Conservation (phyloP, 371 early-diverging fungal species). For the Mucor plumbeus region DNA sequence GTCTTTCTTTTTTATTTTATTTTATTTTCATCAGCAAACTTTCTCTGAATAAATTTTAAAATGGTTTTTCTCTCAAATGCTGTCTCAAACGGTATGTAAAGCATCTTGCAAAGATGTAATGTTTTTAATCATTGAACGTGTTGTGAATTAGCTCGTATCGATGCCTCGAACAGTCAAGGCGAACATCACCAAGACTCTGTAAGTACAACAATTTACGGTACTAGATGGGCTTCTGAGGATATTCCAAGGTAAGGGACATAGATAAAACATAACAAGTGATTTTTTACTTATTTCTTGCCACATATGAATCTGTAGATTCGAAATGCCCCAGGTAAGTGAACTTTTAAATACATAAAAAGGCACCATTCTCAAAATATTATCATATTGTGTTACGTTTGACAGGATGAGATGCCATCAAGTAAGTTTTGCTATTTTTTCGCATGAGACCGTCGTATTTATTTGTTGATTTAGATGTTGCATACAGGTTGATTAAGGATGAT, state of each 20-base stretch:
- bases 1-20: background rate
- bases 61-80: constrained; percentile 43
- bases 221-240: constrained; percentile 48
- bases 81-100: constrained; percentile 33
- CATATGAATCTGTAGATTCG: constrained; percentile 30
- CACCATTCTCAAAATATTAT: background rate
- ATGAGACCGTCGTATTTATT: background rate
- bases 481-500: constrained; percentile 51
- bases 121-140: background rate
- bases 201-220: constrained; percentile 46
- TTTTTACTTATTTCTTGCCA: background rate
- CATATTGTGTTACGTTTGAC: constrained; percentile 1
- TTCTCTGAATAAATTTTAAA: background rate
- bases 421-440: constrained; percentile 9
- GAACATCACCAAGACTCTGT: constrained; percentile 28
- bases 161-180: constrained; percentile 24
- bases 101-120: background rate
- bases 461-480: constrained; percentile 43
- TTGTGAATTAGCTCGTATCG: constrained; percentile 32
- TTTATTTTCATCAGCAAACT: background rate
- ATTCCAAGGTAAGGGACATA: constrained; percentile 40
- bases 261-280: background rate
- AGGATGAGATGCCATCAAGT: constrained; percentile 56
- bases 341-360: background rate
- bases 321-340: constrained; percentile 44